Evolutionary conservation across 306 rosid species (phyloP).

Genomic region (Cyamopsis tetragonoloba): DNA sequence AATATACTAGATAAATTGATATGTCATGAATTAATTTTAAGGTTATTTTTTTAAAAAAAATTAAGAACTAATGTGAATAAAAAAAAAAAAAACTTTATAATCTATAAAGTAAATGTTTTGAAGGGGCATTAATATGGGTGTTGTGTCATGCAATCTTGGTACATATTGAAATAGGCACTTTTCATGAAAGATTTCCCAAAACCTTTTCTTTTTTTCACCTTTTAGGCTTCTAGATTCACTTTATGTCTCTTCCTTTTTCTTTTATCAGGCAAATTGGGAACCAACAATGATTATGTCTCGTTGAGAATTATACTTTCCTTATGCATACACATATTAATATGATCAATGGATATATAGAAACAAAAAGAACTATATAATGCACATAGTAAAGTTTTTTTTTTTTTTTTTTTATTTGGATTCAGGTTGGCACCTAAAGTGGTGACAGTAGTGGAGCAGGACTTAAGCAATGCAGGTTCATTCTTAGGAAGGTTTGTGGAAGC

Average conservation of each 20-base stretch:
- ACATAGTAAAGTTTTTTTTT: slow-evolving; percentile 14
- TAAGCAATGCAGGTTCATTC: slow-evolving; percentile 88
- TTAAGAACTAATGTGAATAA: too few species aligned
- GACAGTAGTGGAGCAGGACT: slow-evolving; percentile 95
- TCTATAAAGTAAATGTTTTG: too few species aligned
- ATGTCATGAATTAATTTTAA: too few species aligned
- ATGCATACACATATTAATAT: neutral
- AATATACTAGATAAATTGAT: too few species aligned
- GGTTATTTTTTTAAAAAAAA: too few species aligned
- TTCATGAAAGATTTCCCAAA: slow-evolving; percentile 21
- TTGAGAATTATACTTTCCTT: neutral
- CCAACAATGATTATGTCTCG: slow-evolving; percentile 30
- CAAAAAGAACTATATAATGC: slow-evolving; percentile 5
- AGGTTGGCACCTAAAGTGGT: slow-evolving; percentile 96
- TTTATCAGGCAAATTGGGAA: slow-evolving; percentile 17
- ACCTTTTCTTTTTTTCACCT: slow-evolving; percentile 14
- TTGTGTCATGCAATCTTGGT: too few species aligned
- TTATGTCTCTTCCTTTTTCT: slow-evolving; percentile 14
- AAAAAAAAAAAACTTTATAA: too few species aligned
- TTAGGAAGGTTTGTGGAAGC: slow-evolving; percentile 97
- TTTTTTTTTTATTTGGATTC: neutral
- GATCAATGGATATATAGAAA: slow-evolving; percentile 17
- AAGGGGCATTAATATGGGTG: too few species aligned
- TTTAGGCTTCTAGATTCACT: slow-evolving; percentile 27
- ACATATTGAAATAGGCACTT: slow-evolving; percentile 24